Base-by-base conservation (phyloP, 768 basidiomycete genomes). In the Russula lepida region DNA sequence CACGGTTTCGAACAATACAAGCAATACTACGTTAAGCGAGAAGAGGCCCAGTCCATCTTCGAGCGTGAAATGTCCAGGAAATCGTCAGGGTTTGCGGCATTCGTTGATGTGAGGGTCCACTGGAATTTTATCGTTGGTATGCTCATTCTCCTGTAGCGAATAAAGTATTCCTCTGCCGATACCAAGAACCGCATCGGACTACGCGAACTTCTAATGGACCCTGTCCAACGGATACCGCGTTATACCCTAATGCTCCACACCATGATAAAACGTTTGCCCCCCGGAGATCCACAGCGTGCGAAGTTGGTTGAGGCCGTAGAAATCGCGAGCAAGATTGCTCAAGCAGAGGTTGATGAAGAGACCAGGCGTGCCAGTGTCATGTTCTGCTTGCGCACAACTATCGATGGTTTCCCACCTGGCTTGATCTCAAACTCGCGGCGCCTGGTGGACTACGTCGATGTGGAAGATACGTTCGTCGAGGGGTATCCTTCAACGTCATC, bases 191-290 rank as follows among this genome's bases (percentile, higher is more conserved):
- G 92, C 43, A 82, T 95, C 58, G 93, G 91, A 47, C 77, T 98
- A 57, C 82, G 94, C 28, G 94, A 95, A 71, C 81, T 97, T 52
- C 79, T 98, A 23, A 95, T 95, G 86, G 95, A 98, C 66, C 95
- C 95, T 17, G 92, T 97, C 6, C 95, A 98, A 69, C 85, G 95
- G 35, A 92, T 98, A 68, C 94, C 95, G 4, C 80, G 95, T 65
- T 98, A 98, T 73, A 95, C 92, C 1, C 78, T 98, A 27, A 79
- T 98, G 66, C 92, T 95, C 73, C 87, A 91, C 61, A 89, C 81
- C 6, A 98, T 98, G 87, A 76, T 95, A 69, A 92, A 94, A 73
- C 81, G 89, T 68, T 90, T 98, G 88, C 79, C 82, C 15, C 81
- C 81, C 0, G 78, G 79, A 51, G 92, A 97, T 68, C 79, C 83